These are phyloP conservation scores for Diaporthe amygdali DNA, from an alignment of 2,329 filamentous ascomycete genomes.

Conservation along the genomic window DNA sequence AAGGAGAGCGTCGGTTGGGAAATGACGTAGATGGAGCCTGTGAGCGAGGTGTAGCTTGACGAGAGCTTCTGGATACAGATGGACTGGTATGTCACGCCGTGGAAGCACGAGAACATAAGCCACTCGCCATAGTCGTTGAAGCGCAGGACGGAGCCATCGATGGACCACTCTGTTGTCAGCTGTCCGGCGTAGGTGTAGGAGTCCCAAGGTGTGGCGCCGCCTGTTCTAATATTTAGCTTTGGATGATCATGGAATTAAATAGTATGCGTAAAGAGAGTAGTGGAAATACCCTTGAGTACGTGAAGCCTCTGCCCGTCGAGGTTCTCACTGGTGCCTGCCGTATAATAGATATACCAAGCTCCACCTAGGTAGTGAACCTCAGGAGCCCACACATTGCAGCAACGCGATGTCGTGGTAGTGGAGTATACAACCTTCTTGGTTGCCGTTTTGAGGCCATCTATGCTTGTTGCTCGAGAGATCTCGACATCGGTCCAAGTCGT, in stretches of 20 bases:
- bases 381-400: slow-evolving; percentile 64
- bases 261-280: no score
- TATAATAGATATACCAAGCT: slow-evolving; percentile 62
- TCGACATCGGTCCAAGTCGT: slow-evolving; percentile 62
- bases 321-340: slow-evolving; percentile 50
- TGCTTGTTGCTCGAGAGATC: slow-evolving; percentile 57
- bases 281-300: slow-evolving; percentile 52
- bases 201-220: slow-evolving; percentile 58
- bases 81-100: slow-evolving; percentile 42
- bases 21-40: slow-evolving; percentile 51
- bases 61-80: slow-evolving; percentile 46
- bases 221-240: slow-evolving; percentile 33
- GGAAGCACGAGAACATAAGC: slow-evolving; percentile 60
- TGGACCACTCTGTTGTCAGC: slow-evolving; percentile 54
- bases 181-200: slow-evolving; percentile 53
- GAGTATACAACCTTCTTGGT: slow-evolving; percentile 56
- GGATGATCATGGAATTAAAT: neutral
- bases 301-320: slow-evolving; percentile 56
- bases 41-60: slow-evolving; percentile 45
- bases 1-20: slow-evolving; percentile 55
- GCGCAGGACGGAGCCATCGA: slow-evolving; percentile 59
- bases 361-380: slow-evolving; percentile 58
- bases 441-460: slow-evolving; percentile 60
- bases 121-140: slow-evolving; percentile 53
- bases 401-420: slow-evolving; percentile 49